These are phyloP conservation scores for Psidium friedrichsthalianum DNA, from an alignment of 345 rosid species.

Conservation along the genomic window DNA sequence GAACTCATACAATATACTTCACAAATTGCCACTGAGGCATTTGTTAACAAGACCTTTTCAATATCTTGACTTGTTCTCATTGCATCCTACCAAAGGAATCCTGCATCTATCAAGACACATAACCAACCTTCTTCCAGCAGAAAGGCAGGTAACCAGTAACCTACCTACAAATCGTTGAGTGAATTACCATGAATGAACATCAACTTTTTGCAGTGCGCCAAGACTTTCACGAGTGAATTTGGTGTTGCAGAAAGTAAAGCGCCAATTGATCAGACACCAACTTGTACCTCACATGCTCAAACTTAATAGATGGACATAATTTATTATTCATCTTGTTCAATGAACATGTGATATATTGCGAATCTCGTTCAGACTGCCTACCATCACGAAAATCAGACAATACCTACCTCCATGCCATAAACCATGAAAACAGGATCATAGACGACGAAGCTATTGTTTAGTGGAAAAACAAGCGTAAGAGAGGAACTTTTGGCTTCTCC, in stretches of 20 bases:
- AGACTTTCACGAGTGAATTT: neutral
- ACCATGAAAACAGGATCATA: constrained; percentile 55
- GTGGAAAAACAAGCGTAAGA: constrained; percentile 49
- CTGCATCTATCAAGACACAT: neutral
- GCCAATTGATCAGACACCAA: neutral
- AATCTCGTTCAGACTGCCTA: neutral
- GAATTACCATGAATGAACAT: neutral
- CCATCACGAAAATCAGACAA: neutral
- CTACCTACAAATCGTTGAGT: neutral
- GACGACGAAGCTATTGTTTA: constrained; percentile 62
- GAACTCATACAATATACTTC: neutral
- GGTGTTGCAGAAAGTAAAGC: neutral
- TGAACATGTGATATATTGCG: neutral
- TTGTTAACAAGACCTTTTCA: neutral
- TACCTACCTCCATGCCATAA: constrained; percentile 53
- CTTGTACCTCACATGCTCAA: neutral
- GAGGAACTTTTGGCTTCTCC: constrained; percentile 43
- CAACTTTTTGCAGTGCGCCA: neutral
- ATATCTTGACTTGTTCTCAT: neutral
- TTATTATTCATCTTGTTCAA: neutral
- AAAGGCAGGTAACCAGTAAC: neutral
- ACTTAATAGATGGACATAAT: neutral
- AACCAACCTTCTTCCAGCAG: neutral
- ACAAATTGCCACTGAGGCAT: neutral
- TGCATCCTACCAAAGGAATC: neutral